phyloP scores from a whole-genome alignment of 495 filamentous ascomycete genomes.

The Pseudoneurospora amorphoporcata region DNA sequence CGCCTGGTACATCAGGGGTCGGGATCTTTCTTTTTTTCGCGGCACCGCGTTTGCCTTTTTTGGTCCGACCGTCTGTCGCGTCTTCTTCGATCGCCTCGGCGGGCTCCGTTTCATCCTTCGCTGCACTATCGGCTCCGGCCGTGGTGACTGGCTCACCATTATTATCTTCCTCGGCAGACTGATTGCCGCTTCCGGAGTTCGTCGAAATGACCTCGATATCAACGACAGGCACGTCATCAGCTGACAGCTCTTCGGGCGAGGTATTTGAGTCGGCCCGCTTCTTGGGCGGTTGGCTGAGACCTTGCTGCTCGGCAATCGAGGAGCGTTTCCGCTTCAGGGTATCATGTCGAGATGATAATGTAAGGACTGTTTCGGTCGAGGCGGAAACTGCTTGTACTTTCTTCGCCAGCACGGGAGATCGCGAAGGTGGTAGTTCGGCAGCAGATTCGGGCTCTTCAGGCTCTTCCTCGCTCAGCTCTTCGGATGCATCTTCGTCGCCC shows the following conservation, averaged over 20 bases:
- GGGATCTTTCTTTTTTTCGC: slow-evolving; percentile 31
- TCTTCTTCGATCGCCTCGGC: slow-evolving; percentile 21
- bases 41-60: slow-evolving; percentile 30
- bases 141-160: slow-evolving; percentile 11
- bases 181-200: slow-evolving; percentile 29
- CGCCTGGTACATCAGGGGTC: slow-evolving; percentile 18
- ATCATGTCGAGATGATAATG: slow-evolving; percentile 8
- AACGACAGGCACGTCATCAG: slow-evolving; percentile 31
- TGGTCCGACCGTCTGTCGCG: slow-evolving; percentile 13
- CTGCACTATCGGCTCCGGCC: slow-evolving; percentile 2
- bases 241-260: slow-evolving; percentile 16
- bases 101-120: slow-evolving; percentile 12
- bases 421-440: slow-evolving; percentile 4
- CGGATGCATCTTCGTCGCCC: slow-evolving; percentile 26
- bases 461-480: slow-evolving; percentile 26
- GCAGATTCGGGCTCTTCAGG: slow-evolving; percentile 15
- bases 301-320: slow-evolving; percentile 33
- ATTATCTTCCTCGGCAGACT: slow-evolving; percentile 31
- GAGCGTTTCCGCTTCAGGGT: slow-evolving; percentile 42
- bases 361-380: slow-evolving; percentile 7
- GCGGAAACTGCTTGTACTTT: slow-evolving; percentile 15
- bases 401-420: slow-evolving; percentile 16
- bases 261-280: slow-evolving; percentile 49
- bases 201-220: slow-evolving; percentile 33
- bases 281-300: slow-evolving; percentile 39